Evolutionary conservation across 495 filamentous ascomycete genomes (phyloP).

Genomic region (Hypomontagnella submonticulosa): DNA sequence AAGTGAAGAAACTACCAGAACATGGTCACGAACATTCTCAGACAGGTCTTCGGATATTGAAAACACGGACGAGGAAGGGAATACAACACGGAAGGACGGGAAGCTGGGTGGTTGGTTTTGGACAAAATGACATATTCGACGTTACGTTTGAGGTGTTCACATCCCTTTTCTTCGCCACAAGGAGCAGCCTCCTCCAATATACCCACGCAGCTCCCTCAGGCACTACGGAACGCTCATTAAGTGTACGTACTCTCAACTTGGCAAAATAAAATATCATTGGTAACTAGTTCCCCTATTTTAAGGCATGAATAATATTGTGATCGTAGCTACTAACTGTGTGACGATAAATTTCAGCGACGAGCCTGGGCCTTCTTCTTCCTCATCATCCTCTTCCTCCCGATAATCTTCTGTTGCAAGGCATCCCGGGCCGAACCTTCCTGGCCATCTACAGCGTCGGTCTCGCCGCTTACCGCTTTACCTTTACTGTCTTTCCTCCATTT

Average conservation of each 20-base stretch:
- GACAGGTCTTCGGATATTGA: constrained; percentile 11
- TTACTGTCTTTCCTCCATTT: constrained; percentile 35
- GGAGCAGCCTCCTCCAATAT: neutral
- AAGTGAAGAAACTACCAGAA: constrained; percentile 14
- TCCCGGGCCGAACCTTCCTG: constrained; percentile 45
- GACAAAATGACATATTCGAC: constrained; percentile 26
- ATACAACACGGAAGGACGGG: constrained; percentile 8
- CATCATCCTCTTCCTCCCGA: constrained; percentile 59
- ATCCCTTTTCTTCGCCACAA: neutral
- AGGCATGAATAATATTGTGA: neutral
- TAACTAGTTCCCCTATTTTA: neutral
- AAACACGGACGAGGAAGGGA: neutral
- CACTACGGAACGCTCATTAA: neutral
- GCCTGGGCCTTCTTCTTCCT: constrained; percentile 61
- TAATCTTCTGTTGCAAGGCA: constrained; percentile 58
- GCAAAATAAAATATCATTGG: constrained; percentile 7
- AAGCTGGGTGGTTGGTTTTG: constrained; percentile 50
- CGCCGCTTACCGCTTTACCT: constrained; percentile 21
- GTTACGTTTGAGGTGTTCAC: neutral
- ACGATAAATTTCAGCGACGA: constrained; percentile 29
- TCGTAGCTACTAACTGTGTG: too few species aligned
- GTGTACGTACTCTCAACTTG: neutral
- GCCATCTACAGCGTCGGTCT: constrained; percentile 23
- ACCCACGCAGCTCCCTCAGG: constrained; percentile 9
- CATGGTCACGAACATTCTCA: constrained; percentile 13